Evolutionary conservation across 345 rosid genomes (phyloP), one percentile per base, ranked within the genome.

Genomic region (Ceriops zippeliana): DNA sequence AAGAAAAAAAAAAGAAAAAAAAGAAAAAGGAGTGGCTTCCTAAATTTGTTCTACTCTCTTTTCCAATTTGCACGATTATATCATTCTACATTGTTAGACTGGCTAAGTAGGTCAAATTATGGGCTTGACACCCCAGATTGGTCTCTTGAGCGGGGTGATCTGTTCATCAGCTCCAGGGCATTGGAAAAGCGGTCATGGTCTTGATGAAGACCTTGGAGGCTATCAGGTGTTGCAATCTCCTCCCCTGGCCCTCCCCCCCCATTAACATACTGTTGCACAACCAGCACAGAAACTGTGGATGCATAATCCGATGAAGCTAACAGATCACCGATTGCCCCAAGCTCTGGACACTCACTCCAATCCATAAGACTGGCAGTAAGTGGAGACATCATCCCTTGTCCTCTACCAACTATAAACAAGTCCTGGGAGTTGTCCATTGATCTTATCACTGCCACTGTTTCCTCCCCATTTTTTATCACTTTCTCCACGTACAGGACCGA

Each of bases 301-400:
- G 96, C 89, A 61, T 88, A 91, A 71, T 95, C 99, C 2, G 99
- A 90, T 5, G 99, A 95, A 0, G 98, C 99, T 31, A 95, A 80
- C 78, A 95, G 70, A 74, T 95, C 99, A 7, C 99, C 98, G 21
- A 91, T 91, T 7, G 97, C 92, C 1, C 98, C 99, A 4, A 91
- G 96, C 82, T 95, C 99, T 0, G 96, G 98, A 74, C 99, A 95
- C 61, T 95, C 99, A n/a, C 99, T 95, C 99, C 98, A 91, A 79
- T 95, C 99, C 0, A 96, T 90, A 60, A 95, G 86, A 47, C 99
- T 98, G 0, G 93, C 92, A 0, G 93, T 90, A 26, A 91, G 78
- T 5, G 97, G 90, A 7, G 93, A 90, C 1, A 59, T 52, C 82
- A 79, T 79, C 24, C 92, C 98, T 78, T 90, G 84, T 49, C 98